Evolutionary conservation across 1,284 basidiomycete species (phyloP).

Genomic region (Austroboletus sp.): DNA sequence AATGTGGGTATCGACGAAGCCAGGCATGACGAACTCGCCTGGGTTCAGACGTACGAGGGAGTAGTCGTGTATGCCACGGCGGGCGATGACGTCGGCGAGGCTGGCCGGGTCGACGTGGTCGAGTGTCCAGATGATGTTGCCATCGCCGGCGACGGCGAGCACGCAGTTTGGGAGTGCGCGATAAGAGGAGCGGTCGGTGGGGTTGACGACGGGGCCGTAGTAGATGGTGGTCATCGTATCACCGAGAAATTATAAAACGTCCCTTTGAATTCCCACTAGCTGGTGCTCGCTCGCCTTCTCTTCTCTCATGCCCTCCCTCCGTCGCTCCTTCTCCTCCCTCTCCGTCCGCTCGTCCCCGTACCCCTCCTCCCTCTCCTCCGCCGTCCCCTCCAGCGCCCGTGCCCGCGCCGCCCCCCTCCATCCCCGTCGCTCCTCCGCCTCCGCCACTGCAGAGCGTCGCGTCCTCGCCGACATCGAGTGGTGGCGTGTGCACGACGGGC

Average conservation of each 20-base stretch:
- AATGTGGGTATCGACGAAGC: conserved; percentile 86
- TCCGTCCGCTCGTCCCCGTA: conserved; percentile 60
- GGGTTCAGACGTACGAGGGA: conserved; percentile 39
- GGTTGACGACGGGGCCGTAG: conserved; percentile 65
- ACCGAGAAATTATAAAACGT: conserved; percentile 27
- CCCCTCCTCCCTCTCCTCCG: conserved; percentile 36
- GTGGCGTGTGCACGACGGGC: conserved; percentile 71
- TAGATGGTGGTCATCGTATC: conserved; percentile 43
- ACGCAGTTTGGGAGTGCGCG: conserved; percentile 52
- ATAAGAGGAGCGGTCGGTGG: conserved; percentile 49
- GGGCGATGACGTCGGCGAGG: conserved; percentile 42
- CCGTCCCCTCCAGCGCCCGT: conserved; percentile 22
- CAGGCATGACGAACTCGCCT: conserved; percentile 82
- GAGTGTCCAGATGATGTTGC: conserved; percentile 65
- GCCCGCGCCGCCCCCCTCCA: conserved; percentile 37
- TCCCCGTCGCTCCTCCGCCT: conserved; percentile 56
- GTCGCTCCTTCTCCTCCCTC: conserved; percentile 62
- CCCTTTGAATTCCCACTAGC: conserved; percentile 28
- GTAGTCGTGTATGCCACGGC: conserved; percentile 31
- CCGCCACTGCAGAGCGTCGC: conserved; percentile 54
- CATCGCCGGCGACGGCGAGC: conserved; percentile 51
- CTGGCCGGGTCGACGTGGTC: conserved; percentile 43
- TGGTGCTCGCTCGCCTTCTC: not conserved
- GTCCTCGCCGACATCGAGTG: conserved; percentile 78
- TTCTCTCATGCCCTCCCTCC: conserved; percentile 62